A percentile compares a stretch with the other conserved stretches of the same genome.
Evolutionary conservation across 345 rosid species (phyloP).

Genomic region (Boechera retrofracta): DNA sequence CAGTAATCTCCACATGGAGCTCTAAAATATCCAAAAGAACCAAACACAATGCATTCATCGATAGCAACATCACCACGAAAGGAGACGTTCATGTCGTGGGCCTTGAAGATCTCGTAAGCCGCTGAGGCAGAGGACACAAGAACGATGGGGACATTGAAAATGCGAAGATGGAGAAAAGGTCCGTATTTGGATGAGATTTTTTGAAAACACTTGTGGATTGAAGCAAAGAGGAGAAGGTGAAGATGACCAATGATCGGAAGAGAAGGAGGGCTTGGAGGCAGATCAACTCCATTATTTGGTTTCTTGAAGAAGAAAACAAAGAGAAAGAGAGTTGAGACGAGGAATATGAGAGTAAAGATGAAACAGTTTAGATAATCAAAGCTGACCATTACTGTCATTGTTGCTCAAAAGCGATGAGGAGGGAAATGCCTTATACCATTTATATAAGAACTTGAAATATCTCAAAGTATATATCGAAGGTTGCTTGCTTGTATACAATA

Average conservation of each 20-base stretch:
- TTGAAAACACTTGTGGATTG: not conserved
- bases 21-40: not conserved
- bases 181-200: not conserved
- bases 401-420: not conserved
- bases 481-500: not conserved
- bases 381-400: not conserved
- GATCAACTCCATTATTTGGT: not conserved
- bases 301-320: not conserved
- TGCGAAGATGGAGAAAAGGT: conserved; percentile 1
- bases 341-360: not conserved
- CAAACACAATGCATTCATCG: conserved; percentile 5
- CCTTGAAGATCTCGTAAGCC: not conserved
- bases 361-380: conserved; percentile 1
- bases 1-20: not conserved
- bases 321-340: not conserved
- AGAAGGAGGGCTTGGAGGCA: not conserved
- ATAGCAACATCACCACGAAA: not conserved
- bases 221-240: not conserved
- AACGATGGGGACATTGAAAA: not conserved
- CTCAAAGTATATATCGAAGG: not conserved
- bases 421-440: not conserved
- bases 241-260: not conserved
- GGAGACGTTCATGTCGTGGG: not conserved
- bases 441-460: not conserved
- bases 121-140: not conserved